Evolutionary conservation across 2,329 filamentous ascomycete species (phyloP).

Genomic region (Kalmusia sp.): DNA sequence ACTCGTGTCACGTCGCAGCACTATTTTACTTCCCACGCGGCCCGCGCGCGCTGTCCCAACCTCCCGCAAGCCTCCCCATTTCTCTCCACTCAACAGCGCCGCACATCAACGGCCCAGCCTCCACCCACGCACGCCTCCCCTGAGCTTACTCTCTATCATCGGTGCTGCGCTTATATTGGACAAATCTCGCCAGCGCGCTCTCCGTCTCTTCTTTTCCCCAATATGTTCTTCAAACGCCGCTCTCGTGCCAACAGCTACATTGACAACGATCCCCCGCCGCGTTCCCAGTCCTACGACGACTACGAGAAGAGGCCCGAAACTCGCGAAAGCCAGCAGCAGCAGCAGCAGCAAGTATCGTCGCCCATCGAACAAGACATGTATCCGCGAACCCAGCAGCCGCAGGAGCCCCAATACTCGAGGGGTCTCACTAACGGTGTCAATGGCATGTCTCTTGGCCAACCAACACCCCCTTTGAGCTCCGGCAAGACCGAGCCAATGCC

Average conservation of each 20-base stretch:
- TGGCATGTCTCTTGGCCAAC: slow-evolving; percentile 29
- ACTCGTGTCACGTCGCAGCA: slow-evolving; percentile 4
- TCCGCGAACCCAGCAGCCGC: slow-evolving; percentile 50
- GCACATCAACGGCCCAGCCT: not conserved
- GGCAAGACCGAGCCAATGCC: slow-evolving; percentile 53
- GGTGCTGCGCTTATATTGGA: slow-evolving; percentile 8
- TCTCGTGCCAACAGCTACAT: slow-evolving; percentile 57
- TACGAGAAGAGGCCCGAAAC: slow-evolving; percentile 49
- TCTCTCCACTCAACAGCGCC: slow-evolving; percentile 10
- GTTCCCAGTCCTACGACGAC: slow-evolving; percentile 49
- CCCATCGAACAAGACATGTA: slow-evolving; percentile 52
- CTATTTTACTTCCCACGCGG: not conserved
- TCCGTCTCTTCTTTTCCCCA: slow-evolving; percentile 22
- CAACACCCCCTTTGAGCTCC: slow-evolving; percentile 29
- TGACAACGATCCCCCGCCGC: slow-evolving; percentile 52
- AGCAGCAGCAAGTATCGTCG: slow-evolving; percentile 32
- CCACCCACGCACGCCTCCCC: not conserved
- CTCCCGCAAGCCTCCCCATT: slow-evolving; percentile 9
- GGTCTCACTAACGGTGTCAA: slow-evolving; percentile 21
- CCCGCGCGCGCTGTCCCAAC: slow-evolving; percentile 2
- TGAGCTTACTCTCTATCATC: not conserved
- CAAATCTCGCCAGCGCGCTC: not conserved
- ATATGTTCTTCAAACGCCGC: slow-evolving; percentile 60
- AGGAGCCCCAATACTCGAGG: slow-evolving; percentile 39
- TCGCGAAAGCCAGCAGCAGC: slow-evolving; percentile 45